These are phyloP conservation scores for Gracilaria vermiculophylla DNA, from an alignment of 23 red algal genomes.

Conservation along the genomic window DNA sequence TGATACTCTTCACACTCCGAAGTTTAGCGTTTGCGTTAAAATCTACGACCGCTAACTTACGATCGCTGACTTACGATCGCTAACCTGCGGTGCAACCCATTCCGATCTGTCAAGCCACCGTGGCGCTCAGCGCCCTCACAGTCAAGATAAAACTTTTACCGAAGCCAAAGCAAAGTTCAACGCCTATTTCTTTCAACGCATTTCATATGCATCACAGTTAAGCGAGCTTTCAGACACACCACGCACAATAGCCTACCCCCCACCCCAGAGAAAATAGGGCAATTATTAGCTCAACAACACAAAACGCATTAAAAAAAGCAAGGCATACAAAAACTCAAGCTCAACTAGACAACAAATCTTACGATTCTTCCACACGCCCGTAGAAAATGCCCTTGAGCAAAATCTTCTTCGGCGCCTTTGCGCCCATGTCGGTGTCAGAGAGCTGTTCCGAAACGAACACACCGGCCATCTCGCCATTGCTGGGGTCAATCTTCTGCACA, in stretches of 20 bases:
- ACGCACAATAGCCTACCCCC: background rate
- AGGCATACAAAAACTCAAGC: background rate
- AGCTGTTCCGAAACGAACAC: constrained; percentile 99
- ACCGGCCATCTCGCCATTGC: constrained; percentile 83
- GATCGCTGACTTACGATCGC: too few relatives aligned
- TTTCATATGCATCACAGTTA: background rate
- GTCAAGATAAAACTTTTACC: constrained; percentile 19
- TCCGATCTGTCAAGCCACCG: too few relatives aligned
- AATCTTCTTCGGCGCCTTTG: constrained; percentile 96
- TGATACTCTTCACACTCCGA: too few relatives aligned
- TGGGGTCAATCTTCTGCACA: constrained; percentile 95
- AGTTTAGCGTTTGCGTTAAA: too few relatives aligned
- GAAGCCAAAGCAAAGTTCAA: background rate
- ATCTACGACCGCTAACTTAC: too few relatives aligned
- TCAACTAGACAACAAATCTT: background rate
- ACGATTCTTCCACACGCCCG: constrained; percentile 82
- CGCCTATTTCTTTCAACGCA: too few relatives aligned
- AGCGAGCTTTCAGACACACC: background rate
- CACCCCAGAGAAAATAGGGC: background rate
- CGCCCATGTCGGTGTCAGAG: constrained; percentile 99
- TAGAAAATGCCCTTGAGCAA: constrained; percentile 99
- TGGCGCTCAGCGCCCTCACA: too few relatives aligned
- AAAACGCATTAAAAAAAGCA: background rate
- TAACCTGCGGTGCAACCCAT: too few relatives aligned
- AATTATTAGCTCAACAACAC: background rate